Evolutionary conservation across 1,139 yeast genomes (phyloP), one percentile per base, ranked within the genome.

Genomic region (Nakaseomyces glabratus): DNA sequence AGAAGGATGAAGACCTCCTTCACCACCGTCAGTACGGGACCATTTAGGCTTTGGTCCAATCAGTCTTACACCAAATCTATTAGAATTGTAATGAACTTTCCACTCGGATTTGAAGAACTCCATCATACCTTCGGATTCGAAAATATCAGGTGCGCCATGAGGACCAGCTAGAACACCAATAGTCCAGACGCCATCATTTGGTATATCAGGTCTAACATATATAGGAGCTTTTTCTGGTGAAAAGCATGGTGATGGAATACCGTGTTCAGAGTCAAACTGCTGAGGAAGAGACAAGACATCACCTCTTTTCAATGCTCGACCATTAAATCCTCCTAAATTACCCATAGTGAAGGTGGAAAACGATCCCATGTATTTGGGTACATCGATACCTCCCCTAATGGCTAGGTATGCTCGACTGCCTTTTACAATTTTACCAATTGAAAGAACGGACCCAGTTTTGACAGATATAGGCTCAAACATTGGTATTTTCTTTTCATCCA

Each of bases 1-100:
- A 12, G 96, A 86, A 36, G 98, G 98, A 64, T 90, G 98, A 55
- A 88, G 67, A 39, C 98, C 98, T 41, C 93, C 97, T 55, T 86
- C 95, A 38, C 97, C 98, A 62, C 97, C 98, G 59, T 86, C 95
- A n/a, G 70, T 60, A 63, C 97, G 76, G 7, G 96, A 95, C 97
- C 97, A 90, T 54, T 73, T 70, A 6, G 97, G 98, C 59, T 86
- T 88, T 40, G 97, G 97, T 33, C 97, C 98, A 45, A 82, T 76
- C 48, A 90, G 68, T 57, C 97, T 74, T 28, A 90, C 93, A 57
- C 97, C 98, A 60, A 88, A 88, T 60, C 97, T 72, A 62, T 90
- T 90, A 25, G 96, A 86, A 63, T 90, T 90, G 67, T 90, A 90
- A 58, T 90, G 97, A 32, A 88, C 88, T 61, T 86, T 88, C 97